Base-by-base conservation (phyloP, 352 stramenopile species). In the Phytophthora syringae region DNA sequence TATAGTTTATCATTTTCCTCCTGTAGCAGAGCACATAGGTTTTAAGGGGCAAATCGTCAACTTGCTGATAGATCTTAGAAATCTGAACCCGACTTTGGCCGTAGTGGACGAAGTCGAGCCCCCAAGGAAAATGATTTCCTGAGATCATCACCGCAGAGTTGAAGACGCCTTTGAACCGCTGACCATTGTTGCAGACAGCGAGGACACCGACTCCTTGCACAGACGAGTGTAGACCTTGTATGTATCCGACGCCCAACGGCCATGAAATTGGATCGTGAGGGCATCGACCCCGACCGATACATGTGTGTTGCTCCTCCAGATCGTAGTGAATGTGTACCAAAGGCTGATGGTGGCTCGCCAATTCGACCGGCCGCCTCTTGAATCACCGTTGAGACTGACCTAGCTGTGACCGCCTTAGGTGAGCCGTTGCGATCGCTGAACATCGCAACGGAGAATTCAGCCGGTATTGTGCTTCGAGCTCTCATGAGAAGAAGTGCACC, bases 181-280 rank as follows among this genome's bases (percentile, higher is more conserved):
- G 32, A 43, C 2, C 54, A 64, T 64, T 2, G 27, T 48, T 0
- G 1, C n/a, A 6, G 42, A 25, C 16, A 64, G 22, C 2, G 16
- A 30, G 36, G 43, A 1, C 1, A 43, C 55, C 7, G 55, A n/a
- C n/a, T n/a, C 44, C 25, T 56, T 45, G 58, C 58, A 59, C 1
- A 64, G 45, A 6, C 39, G 49, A n/a, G 64, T 73, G 48, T 73
- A 64, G 37, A n/a, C 32, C 21, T 73, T 73, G 58, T 57, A 67
- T 2, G 37, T 48, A 12, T 68, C 58, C 0, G 58, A 59, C 0
- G 44, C 34, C 64, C 57, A 67, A 0, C 64, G 34, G 1, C 52
- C 56, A 32, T 72, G 51, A 18, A 62, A 60, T 36, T 64, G 37
- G 42, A 68, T 61, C 11, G 45, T 67, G 2, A 61, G 21, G 2